Evolutionary conservation across 495 filamentous ascomycete genomes (phyloP).

Genomic region (Neurospora discreta): DNA sequence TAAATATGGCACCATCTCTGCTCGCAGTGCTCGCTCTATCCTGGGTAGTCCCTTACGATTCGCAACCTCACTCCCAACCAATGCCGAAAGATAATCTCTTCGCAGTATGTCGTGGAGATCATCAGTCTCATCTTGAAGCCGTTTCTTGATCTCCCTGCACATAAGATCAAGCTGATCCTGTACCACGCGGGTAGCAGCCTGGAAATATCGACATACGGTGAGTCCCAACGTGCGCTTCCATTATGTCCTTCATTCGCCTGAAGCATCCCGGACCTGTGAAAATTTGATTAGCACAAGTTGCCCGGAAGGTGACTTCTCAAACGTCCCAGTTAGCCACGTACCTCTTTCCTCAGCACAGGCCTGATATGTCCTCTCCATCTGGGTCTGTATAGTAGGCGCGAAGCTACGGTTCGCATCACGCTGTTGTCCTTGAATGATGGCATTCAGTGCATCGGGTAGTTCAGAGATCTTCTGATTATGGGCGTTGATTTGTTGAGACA

Average conservation of each 20-base stretch:
- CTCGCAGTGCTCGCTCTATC: conserved; percentile 5
- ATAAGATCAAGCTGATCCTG: conserved; percentile 25
- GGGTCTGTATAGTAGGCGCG: conserved; percentile 25
- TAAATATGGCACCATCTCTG: conserved; percentile 10
- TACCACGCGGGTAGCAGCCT: conserved; percentile 33
- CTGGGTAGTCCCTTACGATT: not conserved
- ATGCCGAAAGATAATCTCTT: conserved; percentile 31
- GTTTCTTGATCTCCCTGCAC: conserved; percentile 22
- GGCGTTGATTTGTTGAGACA: conserved; percentile 29
- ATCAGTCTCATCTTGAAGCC: conserved; percentile 28
- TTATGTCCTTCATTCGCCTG: conserved; percentile 44
- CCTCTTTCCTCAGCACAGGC: conserved; percentile 37
- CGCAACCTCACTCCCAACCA: conserved; percentile 8
- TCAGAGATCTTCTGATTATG: conserved; percentile 24
- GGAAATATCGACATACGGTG: conserved; percentile 43
- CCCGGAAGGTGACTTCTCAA: conserved; percentile 4
- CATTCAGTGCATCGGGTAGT: conserved; percentile 18
- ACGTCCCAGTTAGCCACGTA: not conserved
- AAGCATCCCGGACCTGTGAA: conserved; percentile 29
- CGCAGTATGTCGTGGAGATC: conserved; percentile 31
- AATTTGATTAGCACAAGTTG: not conserved
- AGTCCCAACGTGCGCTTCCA: conserved; percentile 38
- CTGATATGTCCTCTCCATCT: conserved; percentile 40
- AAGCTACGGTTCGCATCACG: conserved; percentile 48
- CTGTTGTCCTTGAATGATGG: conserved; percentile 33